A percentile compares a stretch with the other conserved stretches of the same genome.
These are phyloP conservation scores for Serendipita sp. DNA, from an alignment of 768 basidiomycete genomes.

Conservation along the genomic window DNA sequence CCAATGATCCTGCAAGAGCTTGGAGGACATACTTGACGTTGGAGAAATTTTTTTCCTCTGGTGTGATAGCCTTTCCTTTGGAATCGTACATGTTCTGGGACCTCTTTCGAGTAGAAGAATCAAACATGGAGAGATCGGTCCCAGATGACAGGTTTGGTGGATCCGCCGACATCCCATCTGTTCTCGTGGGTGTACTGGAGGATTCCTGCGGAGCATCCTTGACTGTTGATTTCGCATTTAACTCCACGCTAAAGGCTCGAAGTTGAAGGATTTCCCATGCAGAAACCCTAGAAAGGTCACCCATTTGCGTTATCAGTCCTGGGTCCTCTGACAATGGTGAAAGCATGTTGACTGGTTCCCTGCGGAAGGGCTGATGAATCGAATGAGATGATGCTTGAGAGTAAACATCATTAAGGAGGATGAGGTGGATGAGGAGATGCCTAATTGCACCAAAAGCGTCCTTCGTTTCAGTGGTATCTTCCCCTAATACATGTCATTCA, in stretches of 20 bases:
- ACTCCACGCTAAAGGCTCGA: neutral
- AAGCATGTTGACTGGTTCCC: constrained; percentile 6
- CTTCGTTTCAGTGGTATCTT: constrained; percentile 34
- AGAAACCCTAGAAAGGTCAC: constrained; percentile 61
- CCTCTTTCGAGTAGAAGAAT: neutral
- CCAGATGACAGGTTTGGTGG: neutral
- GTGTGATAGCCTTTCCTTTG: neutral
- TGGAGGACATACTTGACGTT: neutral
- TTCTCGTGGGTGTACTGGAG: constrained; percentile 2
- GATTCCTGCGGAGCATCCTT: constrained; percentile 5
- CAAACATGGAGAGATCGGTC: neutral
- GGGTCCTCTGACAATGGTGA: constrained; percentile 25
- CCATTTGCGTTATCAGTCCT: constrained; percentile 54
- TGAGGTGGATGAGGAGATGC: constrained; percentile 60
- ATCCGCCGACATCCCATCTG: neutral
- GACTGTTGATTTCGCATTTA: constrained; percentile 10
- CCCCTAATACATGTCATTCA: constrained; percentile 22
- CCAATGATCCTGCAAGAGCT: neutral
- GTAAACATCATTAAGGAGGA: constrained; percentile 76
- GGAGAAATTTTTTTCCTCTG: neutral
- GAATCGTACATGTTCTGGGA: neutral
- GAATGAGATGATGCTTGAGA: constrained; percentile 59
- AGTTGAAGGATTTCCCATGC: constrained; percentile 80
- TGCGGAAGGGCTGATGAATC: constrained; percentile 41
- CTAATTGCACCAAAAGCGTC: constrained; percentile 54